phyloP scores from a whole-genome alignment of 78 protist genomes.

The Creolimax fragrantissima region DNA sequence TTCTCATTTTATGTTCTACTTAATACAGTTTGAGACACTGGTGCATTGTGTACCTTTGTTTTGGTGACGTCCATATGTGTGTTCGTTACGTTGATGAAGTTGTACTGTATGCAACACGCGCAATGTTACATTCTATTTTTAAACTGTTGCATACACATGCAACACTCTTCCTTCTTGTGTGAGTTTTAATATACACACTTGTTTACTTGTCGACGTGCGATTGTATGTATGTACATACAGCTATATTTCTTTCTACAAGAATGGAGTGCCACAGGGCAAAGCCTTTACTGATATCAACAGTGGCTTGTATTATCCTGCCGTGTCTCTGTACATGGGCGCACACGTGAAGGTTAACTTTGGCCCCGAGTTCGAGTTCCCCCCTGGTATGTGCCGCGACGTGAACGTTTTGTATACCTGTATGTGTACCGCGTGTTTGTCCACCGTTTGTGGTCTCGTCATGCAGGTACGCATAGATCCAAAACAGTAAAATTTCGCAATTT shows the following conservation, averaged over 20 bases:
- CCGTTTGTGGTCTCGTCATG: too few species aligned
- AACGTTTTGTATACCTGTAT: not conserved
- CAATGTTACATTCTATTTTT: too few species aligned
- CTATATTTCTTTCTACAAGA: not conserved
- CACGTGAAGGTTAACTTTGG: slow-evolving; percentile 19
- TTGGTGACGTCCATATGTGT: too few species aligned
- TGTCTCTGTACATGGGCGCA: not conserved
- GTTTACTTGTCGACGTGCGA: not conserved
- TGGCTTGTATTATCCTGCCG: slow-evolving; percentile 31
- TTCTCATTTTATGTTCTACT: not conserved
- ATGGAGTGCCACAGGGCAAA: slow-evolving; percentile 13
- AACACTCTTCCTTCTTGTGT: too few species aligned
- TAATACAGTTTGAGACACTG: not conserved
- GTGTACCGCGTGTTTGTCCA: too few species aligned
- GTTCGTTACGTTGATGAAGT: too few species aligned
- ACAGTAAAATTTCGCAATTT: not conserved
- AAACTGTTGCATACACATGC: not conserved
- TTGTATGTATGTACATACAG: not conserved
- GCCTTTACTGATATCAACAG: not conserved
- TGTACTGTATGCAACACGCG: too few species aligned
- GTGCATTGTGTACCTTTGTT: too few species aligned
- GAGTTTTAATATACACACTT: not conserved
- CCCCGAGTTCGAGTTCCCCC: slow-evolving; percentile 12
- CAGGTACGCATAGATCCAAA: not conserved
- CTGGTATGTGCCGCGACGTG: not conserved